Conservation (phyloP, 2,329 filamentous ascomycete genomes). For the Fusarium sororula region DNA sequence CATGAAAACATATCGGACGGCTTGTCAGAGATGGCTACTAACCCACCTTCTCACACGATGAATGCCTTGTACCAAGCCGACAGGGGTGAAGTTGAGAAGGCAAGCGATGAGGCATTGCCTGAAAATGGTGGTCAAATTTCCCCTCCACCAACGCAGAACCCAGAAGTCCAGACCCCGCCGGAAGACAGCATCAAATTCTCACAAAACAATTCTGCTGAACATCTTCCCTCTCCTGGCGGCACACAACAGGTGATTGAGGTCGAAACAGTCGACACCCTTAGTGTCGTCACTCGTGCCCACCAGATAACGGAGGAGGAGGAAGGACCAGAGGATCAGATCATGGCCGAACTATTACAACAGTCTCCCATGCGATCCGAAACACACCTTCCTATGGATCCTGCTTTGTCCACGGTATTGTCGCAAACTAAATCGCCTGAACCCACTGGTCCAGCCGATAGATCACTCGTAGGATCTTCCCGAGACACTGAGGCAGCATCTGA, state of each 20-base stretch:
- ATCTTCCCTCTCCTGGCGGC: slow-evolving; percentile 37
- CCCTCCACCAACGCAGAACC: slow-evolving; percentile 34
- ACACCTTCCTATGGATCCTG: slow-evolving; percentile 13
- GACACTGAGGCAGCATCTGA: slow-evolving; percentile 34
- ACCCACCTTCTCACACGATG: not conserved
- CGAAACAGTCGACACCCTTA: slow-evolving; percentile 25
- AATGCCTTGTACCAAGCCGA: not conserved
- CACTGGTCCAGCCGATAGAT: slow-evolving; percentile 13
- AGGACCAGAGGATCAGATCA: slow-evolving; percentile 43
- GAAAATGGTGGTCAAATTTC: slow-evolving; percentile 31
- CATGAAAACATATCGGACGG: slow-evolving; percentile 29
- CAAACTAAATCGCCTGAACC: slow-evolving; percentile 12
- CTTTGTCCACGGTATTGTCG: slow-evolving; percentile 10
- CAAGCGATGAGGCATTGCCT: slow-evolving; percentile 11
- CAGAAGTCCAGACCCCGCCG: slow-evolving; percentile 21
- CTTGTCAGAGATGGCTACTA: slow-evolving; percentile 2
- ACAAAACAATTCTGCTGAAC: slow-evolving; percentile 10
- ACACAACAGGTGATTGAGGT: slow-evolving; percentile 31
- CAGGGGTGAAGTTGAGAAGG: not conserved
- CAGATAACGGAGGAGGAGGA: slow-evolving; percentile 36
- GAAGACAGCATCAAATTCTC: slow-evolving; percentile 14
- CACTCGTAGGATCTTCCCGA: slow-evolving; percentile 12
- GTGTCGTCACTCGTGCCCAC: slow-evolving; percentile 2
- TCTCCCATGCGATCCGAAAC: slow-evolving; percentile 29
- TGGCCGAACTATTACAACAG: slow-evolving; percentile 43